These are phyloP conservation scores for Vitis hybrid DNA, from an alignment of 177 flowering plant species.

Conservation along the genomic window DNA sequence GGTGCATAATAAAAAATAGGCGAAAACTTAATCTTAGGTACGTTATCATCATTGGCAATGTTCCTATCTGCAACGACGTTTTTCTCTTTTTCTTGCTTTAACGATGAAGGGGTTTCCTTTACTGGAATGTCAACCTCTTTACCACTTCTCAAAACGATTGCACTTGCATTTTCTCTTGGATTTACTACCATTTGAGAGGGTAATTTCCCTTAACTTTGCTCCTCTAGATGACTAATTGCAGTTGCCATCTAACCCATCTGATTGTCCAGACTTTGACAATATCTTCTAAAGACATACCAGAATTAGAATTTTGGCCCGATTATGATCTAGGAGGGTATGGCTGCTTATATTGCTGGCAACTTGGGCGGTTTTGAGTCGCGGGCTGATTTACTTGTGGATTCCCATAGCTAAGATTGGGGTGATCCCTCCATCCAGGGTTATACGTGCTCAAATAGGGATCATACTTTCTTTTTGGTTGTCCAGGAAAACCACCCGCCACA, in stretches of 20 bases:
- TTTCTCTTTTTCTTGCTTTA: too few relatives aligned
- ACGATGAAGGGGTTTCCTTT: too few relatives aligned
- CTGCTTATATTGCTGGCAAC: background rate
- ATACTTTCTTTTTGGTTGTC: background rate
- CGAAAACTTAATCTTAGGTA: too few relatives aligned
- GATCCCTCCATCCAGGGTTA: conserved; percentile 3
- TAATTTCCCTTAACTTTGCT: background rate
- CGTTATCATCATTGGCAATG: too few relatives aligned
- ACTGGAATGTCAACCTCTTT: too few relatives aligned
- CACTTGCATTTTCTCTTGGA: background rate
- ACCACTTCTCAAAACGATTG: background rate
- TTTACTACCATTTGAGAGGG: background rate
- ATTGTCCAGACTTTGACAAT: background rate
- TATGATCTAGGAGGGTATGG: background rate
- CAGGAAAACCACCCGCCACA: background rate
- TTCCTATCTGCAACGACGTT: too few relatives aligned
- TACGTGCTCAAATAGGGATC: background rate
- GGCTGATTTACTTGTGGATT: background rate
- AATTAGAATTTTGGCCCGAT: background rate
- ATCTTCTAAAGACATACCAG: background rate
- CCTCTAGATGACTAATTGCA: too few relatives aligned
- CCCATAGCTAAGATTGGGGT: conserved; percentile 3
- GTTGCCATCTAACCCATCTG: background rate
- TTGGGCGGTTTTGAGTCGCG: background rate
- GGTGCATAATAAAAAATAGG: too few relatives aligned